Percentiles rank a stretch among this genome's conserved stretches.
These are phyloP conservation scores for Staphylotrichum longicolle DNA, from an alignment of 495 filamentous ascomycete species.

Conservation along the genomic window DNA sequence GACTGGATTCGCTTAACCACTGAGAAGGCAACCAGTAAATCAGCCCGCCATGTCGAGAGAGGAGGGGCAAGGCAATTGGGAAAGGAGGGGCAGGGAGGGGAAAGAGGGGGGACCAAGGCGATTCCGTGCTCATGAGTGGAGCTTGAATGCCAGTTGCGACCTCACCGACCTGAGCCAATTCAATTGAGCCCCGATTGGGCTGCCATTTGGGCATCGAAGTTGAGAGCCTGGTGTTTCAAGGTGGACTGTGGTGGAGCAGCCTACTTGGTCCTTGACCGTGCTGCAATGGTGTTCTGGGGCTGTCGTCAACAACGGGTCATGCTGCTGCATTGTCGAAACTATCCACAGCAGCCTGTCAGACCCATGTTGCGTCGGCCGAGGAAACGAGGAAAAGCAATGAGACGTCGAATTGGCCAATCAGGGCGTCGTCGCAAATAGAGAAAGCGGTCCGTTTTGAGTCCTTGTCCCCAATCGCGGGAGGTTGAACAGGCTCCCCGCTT, in stretches of 20 bases:
- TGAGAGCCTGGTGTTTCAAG: not conserved
- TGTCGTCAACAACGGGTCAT: not conserved
- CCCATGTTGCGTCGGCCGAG: constrained; percentile 17
- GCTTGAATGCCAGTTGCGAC: constrained; percentile 8
- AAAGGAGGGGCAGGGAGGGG: constrained; percentile 4
- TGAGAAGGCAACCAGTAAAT: not conserved
- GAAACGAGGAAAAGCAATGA: constrained; percentile 23
- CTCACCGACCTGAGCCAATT: constrained; percentile 14
- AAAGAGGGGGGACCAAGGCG: not conserved
- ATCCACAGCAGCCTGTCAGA: constrained; percentile 2
- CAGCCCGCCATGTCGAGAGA: constrained; percentile 7
- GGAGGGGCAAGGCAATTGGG: constrained; percentile 11
- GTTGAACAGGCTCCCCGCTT: not conserved
- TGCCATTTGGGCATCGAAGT: constrained; percentile 32
- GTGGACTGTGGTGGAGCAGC: constrained; percentile 6
- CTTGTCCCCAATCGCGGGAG: constrained; percentile 7
- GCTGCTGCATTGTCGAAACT: not conserved
- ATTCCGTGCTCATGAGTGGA: constrained; percentile 11
- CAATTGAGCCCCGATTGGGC: constrained; percentile 36
- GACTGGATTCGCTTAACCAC: too few relatives aligned
- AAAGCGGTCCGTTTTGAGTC: constrained; percentile 27
- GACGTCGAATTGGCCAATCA: constrained; percentile 35
- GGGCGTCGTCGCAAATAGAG: constrained; percentile 10
- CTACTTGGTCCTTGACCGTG: too few relatives aligned
- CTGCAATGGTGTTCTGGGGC: too few relatives aligned